Evolutionary conservation across 192 early-diverging fungal genomes (phyloP).

Genomic region (Helicostylum pulchrum): DNA sequence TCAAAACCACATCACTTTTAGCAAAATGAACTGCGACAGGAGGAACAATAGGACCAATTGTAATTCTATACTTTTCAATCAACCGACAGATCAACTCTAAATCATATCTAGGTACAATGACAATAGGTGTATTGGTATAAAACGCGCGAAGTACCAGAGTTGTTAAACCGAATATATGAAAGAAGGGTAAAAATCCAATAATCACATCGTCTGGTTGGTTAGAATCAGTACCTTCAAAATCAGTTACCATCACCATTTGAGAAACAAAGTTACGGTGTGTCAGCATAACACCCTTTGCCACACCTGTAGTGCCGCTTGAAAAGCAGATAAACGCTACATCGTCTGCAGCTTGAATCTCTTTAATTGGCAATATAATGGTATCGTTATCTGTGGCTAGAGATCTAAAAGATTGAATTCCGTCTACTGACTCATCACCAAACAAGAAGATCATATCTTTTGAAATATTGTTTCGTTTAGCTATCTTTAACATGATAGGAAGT

Average conservation of each 20-base stretch:
- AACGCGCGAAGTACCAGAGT: slow-evolving; percentile 34
- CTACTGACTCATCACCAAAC: slow-evolving; percentile 41
- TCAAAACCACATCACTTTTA: slow-evolving; percentile 67
- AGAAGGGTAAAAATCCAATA: slow-evolving; percentile 71
- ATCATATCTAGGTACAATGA: slow-evolving; percentile 79
- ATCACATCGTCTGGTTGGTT: slow-evolving; percentile 13
- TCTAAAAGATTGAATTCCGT: slow-evolving; percentile 13
- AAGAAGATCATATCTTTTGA: slow-evolving; percentile 40
- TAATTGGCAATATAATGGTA: slow-evolving; percentile 16
- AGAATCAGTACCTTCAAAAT: slow-evolving; percentile 39
- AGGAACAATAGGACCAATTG: slow-evolving; percentile 62
- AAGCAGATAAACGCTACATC: slow-evolving; percentile 64
- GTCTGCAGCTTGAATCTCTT: not conserved
- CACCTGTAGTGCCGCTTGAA: slow-evolving; percentile 61
- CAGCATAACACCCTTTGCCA: slow-evolving; percentile 80
- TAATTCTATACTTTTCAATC: slow-evolving; percentile 71
- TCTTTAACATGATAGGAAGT: slow-evolving; percentile 34
- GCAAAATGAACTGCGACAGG: slow-evolving; percentile 67
- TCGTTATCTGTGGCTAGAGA: slow-evolving; percentile 13
- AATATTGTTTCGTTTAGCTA: slow-evolving; percentile 32
- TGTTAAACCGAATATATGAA: slow-evolving; percentile 52
- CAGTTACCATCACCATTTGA: slow-evolving; percentile 59
- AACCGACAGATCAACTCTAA: slow-evolving; percentile 57
- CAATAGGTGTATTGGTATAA: slow-evolving; percentile 50
- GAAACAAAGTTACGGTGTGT: slow-evolving; percentile 81